Base-by-base conservation (phyloP, 2,329 filamentous ascomycete genomes). In the Scytalidium sp. region DNA sequence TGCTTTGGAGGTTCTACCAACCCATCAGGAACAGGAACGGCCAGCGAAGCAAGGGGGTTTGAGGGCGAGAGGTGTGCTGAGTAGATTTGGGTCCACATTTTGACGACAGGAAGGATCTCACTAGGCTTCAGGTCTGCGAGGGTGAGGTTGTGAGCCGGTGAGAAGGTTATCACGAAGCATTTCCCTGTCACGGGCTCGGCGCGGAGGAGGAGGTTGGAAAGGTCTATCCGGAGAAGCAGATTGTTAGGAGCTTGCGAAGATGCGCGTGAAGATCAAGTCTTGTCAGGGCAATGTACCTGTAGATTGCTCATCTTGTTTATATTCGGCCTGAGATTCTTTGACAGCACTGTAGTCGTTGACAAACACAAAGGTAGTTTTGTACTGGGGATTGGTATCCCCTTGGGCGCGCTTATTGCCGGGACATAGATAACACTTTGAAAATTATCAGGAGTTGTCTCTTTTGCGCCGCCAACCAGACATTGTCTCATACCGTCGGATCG, bases 261-360 rank as follows among this genome's bases (percentile, higher is more conserved):
- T 19, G 8, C 20, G 23, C 10, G 8, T 11, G 56, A 44, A 50
- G 46, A 41, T 51, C 11, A 36, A 36, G 13, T 36, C 5, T 15
- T 32, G 47, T 21, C 20, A 20, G 20, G 45, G 7, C 5, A 66
- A 68, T 62, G 17, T n/a, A 43, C 55, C 55, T 51, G 61, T 56
- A 7, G 59, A 27, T 27, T 62, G 50, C 19, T 43, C 53, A 27
- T 60, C 57, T 13, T 57, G 73, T 19, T 73, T 70, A 69, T 97
- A 99, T 43, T 89, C 84, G 23, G 86, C 84, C 69, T 99, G 94
- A 55, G 88, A 79, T 70, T 97, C 92, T 72, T 96, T 97, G 45
- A 99, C 93, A 2, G 94, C 94, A 63, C 90, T 95, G 71, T 94
- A 99, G 68, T 99, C 94, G 64, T 99, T 99, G 59, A 97, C 88